A percentile compares a stretch with the other conserved stretches of the same genome.
phyloP scores from a whole-genome alignment of 306 rosid genomes.

The Lotus japonicus region DNA sequence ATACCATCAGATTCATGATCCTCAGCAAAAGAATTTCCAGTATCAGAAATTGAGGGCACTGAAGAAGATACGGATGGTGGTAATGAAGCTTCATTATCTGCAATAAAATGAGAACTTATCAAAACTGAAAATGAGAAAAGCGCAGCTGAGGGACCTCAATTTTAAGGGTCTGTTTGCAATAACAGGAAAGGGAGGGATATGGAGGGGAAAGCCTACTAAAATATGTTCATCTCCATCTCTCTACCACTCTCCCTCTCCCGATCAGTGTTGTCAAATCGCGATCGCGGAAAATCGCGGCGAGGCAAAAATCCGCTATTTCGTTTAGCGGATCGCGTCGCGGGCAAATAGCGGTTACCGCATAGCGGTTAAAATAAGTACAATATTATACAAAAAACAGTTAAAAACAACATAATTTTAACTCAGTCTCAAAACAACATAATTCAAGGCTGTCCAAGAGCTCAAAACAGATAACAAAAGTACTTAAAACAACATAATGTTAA shows the following conservation, averaged over 20 bases:
- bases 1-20: conserved; percentile 62
- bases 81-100: conserved; percentile 48
- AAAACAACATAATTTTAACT: no score
- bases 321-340: no score
- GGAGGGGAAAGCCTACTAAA: not conserved
- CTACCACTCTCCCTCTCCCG: not conserved
- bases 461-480: no score
- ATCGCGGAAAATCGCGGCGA: no score
- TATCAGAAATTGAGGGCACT: conserved; percentile 34
- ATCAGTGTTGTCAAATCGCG: no score
- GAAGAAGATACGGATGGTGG: conserved; percentile 49
- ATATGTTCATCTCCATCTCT: not conserved
- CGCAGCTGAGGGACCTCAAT: conserved; percentile 2
- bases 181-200: not conserved
- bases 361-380: no score
- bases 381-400: no score
- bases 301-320: no score
- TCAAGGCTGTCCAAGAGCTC: no score
- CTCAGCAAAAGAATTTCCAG: conserved; percentile 45
- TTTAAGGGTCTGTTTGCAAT: not conserved
- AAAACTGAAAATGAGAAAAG: conserved; percentile 14
- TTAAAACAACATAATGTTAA: no score
- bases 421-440: no score
- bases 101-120: conserved; percentile 22
- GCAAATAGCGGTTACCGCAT: no score